These are phyloP conservation scores for Aspergillus oerlinghausenensis DNA, from an alignment of 2,329 filamentous ascomycete genomes.

Conservation along the genomic window DNA sequence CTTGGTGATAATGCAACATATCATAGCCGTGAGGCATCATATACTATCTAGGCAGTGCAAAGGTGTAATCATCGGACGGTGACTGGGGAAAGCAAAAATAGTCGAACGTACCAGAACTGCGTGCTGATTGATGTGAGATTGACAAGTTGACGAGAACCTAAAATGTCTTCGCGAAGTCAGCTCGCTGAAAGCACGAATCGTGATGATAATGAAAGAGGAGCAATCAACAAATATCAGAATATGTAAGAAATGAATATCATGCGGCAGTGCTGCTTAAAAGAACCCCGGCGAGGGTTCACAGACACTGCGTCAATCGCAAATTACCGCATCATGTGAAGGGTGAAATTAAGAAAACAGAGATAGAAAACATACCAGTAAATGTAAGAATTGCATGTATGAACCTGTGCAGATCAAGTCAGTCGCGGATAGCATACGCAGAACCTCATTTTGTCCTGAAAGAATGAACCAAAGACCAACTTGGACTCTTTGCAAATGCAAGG, in stretches of 20 bases:
- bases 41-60: constrained; percentile 63
- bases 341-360: constrained; percentile 7
- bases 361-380: constrained; percentile 20
- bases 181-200: background rate
- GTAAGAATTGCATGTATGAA: background rate
- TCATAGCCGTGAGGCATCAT: constrained; percentile 56
- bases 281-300: constrained; percentile 90
- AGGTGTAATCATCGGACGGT: constrained; percentile 61
- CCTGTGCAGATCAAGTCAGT: background rate
- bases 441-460: constrained; percentile 17
- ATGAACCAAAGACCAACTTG: background rate
- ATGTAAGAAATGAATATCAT: constrained; percentile 98
- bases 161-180: constrained; percentile 24
- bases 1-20: constrained; percentile 58
- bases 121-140: background rate
- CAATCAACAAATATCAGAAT: constrained; percentile 67
- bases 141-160: constrained; percentile 4
- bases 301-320: constrained; percentile 93
- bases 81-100: constrained; percentile 4
- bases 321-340: constrained; percentile 77
- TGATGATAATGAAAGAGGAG: constrained; percentile 1
- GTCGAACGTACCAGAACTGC: constrained; percentile 21
- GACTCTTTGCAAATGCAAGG: constrained; percentile 3
- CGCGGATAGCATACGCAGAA: constrained; percentile 1
- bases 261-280: constrained; percentile 64